Evolutionary conservation across 345 rosid species (phyloP).

Genomic region (Physaria fendleri): DNA sequence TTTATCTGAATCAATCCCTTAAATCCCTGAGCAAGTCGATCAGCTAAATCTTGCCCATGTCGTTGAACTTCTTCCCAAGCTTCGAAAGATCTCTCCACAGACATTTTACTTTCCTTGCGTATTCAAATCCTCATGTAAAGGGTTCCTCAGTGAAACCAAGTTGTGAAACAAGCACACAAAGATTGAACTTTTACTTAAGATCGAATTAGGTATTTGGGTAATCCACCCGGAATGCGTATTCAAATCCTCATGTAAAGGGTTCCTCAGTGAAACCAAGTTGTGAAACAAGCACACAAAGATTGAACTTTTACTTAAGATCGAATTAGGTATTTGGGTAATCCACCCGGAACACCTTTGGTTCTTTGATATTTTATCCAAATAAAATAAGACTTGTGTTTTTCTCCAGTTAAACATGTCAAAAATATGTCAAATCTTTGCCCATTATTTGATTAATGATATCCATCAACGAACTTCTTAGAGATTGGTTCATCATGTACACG

Average conservation of each 20-base stretch:
- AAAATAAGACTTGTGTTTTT: too few species aligned
- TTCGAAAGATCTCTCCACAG: constrained; percentile 88
- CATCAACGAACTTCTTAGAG: too few species aligned
- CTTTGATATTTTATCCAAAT: too few species aligned
- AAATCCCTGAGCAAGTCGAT: constrained; percentile 82
- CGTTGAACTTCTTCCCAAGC: constrained; percentile 99
- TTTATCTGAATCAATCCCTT: constrained; percentile 70
- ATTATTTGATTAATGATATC: too few species aligned
- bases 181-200: neutral
- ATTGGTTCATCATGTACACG: too few species aligned
- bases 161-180: neutral
- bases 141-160: constrained; percentile 6
- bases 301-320: neutral
- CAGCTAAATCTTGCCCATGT: constrained; percentile 92
- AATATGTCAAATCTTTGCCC: too few species aligned
- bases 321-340: neutral
- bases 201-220: neutral
- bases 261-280: constrained; percentile 3
- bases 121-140: constrained; percentile 11
- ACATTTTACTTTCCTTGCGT: constrained; percentile 33
- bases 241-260: constrained; percentile 15
- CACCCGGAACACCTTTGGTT: too few species aligned
- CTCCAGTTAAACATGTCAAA: too few species aligned
- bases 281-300: neutral
- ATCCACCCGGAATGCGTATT: neutral